Conservation (phyloP, 495 filamentous ascomycete genomes). For the Penicillium lagena region DNA sequence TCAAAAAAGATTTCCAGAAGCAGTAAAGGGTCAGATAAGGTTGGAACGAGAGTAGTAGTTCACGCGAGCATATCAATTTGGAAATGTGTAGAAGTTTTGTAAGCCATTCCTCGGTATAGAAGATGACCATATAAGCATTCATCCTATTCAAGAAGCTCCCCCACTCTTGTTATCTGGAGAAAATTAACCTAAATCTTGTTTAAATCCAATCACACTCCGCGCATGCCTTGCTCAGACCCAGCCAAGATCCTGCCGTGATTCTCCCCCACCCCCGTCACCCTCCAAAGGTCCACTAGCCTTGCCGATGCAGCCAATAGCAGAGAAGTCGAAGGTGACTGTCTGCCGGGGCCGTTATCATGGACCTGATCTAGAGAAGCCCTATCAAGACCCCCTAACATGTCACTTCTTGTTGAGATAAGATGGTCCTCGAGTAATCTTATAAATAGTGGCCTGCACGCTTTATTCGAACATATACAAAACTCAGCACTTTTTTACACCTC, state of each 20-base stretch:
- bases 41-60: background rate
- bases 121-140: too few species aligned
- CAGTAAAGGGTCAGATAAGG: conserved; percentile 1
- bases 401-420: background rate
- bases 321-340: background rate
- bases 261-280: background rate
- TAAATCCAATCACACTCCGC: background rate
- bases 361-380: background rate
- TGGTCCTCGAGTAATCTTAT: background rate
- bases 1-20: conserved; percentile 21
- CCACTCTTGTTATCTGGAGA: conserved; percentile 1
- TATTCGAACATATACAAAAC: too few species aligned
- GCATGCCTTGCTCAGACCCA: too few species aligned
- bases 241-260: background rate
- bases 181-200: background rate
- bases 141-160: background rate
- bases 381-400: background rate
- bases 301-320: conserved; percentile 19
- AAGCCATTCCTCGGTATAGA: too few species aligned
- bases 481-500: too few species aligned
- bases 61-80: too few species aligned
- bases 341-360: background rate
- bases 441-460: background rate
- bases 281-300: conserved; percentile 13
- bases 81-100: too few species aligned